Conservation (phyloP, 2,329 filamentous ascomycete species). For the Aspergillus piperis region DNA sequence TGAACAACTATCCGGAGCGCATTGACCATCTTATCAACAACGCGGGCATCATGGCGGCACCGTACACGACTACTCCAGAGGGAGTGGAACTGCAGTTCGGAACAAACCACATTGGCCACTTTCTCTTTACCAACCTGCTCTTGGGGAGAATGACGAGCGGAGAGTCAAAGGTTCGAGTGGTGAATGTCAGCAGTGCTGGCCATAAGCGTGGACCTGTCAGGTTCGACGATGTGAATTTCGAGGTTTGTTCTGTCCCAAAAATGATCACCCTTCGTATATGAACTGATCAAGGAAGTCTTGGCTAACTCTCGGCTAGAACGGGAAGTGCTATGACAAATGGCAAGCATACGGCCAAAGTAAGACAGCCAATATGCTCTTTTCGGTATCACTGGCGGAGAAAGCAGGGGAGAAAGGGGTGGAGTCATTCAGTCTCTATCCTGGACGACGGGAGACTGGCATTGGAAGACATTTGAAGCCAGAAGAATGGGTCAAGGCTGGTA, state of each 20-base stretch:
- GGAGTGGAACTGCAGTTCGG: slow-evolving; percentile 9
- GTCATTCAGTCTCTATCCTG: slow-evolving; percentile 8
- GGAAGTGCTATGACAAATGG: slow-evolving; percentile 8
- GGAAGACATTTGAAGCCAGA: not conserved
- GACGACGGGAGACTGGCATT: slow-evolving; percentile 1
- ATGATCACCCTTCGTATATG: too few relatives aligned
- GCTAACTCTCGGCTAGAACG: not conserved
- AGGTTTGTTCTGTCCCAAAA: not conserved
- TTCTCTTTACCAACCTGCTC: not conserved
- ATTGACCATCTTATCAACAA: slow-evolving; percentile 4
- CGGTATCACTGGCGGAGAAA: not conserved
- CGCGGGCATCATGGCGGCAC: slow-evolving; percentile 3
- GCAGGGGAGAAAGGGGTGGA: not conserved
- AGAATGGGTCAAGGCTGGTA: slow-evolving; percentile 3
- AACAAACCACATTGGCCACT: slow-evolving; percentile 4
- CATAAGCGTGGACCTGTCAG: not conserved
- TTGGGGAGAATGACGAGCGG: not conserved
- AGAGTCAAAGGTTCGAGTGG: not conserved
- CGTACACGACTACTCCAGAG: not conserved
- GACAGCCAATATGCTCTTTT: slow-evolving; percentile 7
- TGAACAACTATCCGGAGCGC: not conserved
- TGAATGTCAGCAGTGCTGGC: slow-evolving; percentile 2
- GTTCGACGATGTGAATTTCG: slow-evolving; percentile 6
- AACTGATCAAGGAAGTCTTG: too few relatives aligned
- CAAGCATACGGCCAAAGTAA: slow-evolving; percentile 10